Conservation (phyloP, 306 rosid species). For the Acacia crassicarpa region DNA sequence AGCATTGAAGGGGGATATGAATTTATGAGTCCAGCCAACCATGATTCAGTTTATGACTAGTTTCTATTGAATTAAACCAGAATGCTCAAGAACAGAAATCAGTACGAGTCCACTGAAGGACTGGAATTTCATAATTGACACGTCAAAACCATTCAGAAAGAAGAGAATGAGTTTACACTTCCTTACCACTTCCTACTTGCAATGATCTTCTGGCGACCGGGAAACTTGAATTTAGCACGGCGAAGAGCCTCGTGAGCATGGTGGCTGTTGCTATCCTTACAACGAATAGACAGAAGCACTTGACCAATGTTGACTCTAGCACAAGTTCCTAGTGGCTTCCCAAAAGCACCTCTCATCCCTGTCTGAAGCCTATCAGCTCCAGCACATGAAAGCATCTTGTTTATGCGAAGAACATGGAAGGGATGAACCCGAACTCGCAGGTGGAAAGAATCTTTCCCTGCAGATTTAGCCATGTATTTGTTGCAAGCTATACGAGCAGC, state of each 20-base stretch:
- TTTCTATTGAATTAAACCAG: not conserved
- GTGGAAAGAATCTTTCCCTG: conserved; percentile 82
- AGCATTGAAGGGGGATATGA: not conserved
- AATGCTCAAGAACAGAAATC: not conserved
- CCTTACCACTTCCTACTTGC: conserved; percentile 75
- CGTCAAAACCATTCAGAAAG: not conserved
- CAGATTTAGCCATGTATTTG: conserved; percentile 75
- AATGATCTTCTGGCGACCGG: conserved; percentile 77
- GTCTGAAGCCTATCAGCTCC: conserved; percentile 94
- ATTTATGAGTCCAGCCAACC: not conserved
- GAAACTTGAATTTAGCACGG: conserved; percentile 79
- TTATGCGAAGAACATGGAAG: conserved; percentile 76
- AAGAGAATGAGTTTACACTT: not conserved
- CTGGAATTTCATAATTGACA: not conserved
- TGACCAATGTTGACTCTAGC: conserved; percentile 83
- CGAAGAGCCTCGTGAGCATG: conserved; percentile 82
- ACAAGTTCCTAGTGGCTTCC: conserved; percentile 81
- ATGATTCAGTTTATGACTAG: not conserved
- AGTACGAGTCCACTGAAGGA: not conserved
- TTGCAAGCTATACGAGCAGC: conserved; percentile 83
- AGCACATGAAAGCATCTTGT: conserved; percentile 94
- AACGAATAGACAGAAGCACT: conserved; percentile 68
- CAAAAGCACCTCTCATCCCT: conserved; percentile 88
- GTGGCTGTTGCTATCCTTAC: conserved; percentile 54
- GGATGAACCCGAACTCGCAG: conserved; percentile 83